Evolutionary conservation across 208 protist species (phyloP), one percentile per base, ranked within the genome.

Genomic region (Wallacemonas sp.): DNA sequence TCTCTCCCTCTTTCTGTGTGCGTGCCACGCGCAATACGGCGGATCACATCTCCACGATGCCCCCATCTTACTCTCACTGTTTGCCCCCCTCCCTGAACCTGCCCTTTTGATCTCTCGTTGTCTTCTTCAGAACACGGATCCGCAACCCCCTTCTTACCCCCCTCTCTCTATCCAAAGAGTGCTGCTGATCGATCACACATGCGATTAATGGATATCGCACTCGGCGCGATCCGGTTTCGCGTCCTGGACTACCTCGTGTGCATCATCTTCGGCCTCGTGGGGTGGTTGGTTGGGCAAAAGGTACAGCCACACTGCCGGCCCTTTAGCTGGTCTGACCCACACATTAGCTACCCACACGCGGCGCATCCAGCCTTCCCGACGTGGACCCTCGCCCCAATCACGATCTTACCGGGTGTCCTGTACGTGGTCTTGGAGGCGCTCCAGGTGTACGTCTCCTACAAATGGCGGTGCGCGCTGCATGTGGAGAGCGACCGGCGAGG

Each of bases 181-280:
- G n/a, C n/a, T 17, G 9, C 36, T 41, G 36, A 41, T 41, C 36
- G 36, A n/a, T n/a, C n/a, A n/a, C n/a, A n/a, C 30, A 58, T 58
- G 52, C 29, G 52, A 4, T 6, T 58, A 11, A 5, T 4, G n/a
- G 29, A 58, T 6, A 16, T 34, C 14, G 8, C 38, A 12, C 32
- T 24, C 52, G 26, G 12, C 24, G 32, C 46, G 16, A 16, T 55
- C 2, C 47, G 38, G 11, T 63, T 32, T 12, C 74, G 77, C 19
- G 9, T 90, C 11, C 41, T 74, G 3, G 83, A 90, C 34, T 90
- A 90, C 36, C 1, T 82, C 1, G 48, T 79, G 61, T 80, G 76
- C 23, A 6, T 81, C 23, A 29, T 65, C 29, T 17, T 80, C 9
- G 74, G 52, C 23, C 32, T 74, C 1, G 11, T 77, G 17, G 61